phyloP scores from a whole-genome alignment of 305 asterid genomes.

The Salvia sclarea region DNA sequence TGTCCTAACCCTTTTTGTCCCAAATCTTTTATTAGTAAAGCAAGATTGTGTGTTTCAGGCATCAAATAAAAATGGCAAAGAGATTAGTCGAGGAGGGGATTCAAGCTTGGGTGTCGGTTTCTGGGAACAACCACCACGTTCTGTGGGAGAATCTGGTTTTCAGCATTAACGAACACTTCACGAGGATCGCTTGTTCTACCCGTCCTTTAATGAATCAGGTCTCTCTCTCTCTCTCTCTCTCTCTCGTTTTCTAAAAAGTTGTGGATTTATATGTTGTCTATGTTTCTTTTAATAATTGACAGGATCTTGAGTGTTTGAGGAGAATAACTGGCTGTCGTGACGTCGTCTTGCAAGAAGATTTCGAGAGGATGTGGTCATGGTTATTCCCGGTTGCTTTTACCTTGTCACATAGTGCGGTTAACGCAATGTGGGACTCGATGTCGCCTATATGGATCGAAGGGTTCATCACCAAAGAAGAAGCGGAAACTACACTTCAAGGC shows the following conservation, averaged over 20 bases:
- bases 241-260: neutral
- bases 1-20: too few relatives aligned
- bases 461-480: conserved; percentile 89
- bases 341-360: conserved; percentile 61
- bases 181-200: conserved; percentile 55
- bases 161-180: conserved; percentile 56
- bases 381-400: conserved; percentile 81
- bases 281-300: conserved; percentile 5
- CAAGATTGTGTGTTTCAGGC: conserved; percentile 65
- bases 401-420: conserved; percentile 60
- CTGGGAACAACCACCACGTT: conserved; percentile 57
- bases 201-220: conserved; percentile 78
- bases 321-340: conserved; percentile 72
- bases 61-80: conserved; percentile 72
- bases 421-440: conserved; percentile 56
- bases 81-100: conserved; percentile 75
- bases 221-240: conserved; percentile 13
- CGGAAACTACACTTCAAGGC: conserved; percentile 63
- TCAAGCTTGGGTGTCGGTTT: conserved; percentile 65
- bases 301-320: conserved; percentile 82
- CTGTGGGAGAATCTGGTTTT: conserved; percentile 68
- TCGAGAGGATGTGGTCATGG: conserved; percentile 94
- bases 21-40: too few relatives aligned
- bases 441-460: conserved; percentile 91
- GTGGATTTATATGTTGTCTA: neutral